Evolutionary conservation across 768 basidiomycete genomes (phyloP), one percentile per base, ranked within the genome.

Genomic region (Leccinum uliginosum): DNA sequence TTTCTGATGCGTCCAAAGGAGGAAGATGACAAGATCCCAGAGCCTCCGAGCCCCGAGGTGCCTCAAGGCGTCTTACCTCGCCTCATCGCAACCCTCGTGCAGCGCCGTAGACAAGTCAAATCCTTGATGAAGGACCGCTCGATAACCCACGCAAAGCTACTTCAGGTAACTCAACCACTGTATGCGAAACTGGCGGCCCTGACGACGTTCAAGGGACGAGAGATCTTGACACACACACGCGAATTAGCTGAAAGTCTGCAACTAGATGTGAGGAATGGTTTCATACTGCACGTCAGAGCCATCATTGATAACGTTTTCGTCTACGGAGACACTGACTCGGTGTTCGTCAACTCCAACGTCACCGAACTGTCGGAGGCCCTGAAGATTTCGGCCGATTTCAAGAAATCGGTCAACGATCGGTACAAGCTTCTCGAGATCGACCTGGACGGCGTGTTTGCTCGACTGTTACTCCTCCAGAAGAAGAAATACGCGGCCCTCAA

Each of bases 401-500:
- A 98, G 76, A 93, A 93, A 69, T 87, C 87, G 6, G 95, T 99
- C 66, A 99, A 99, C 66, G 93, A 98, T 56, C 84, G 90, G 19
- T 99, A 99, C 76, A 91, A 83, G 68, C 81, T 98, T 23, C 86
- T 99, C 47, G 97, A 99, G 70, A 99, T 99, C 59, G 97, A 99
- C 68, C 80, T 98, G 15, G 97, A 99, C 65, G 85, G 89, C 3
- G 82, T 98, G 34, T 99, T 99, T 77, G 85, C 96, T 66, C 84
- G 97, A 0, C 78, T 99, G 43, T 74, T 99, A 2, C 81, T 99
- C 11, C 75, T 99, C 53, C 96, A 98, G 67, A 99, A 99, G 82
- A 99, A 99, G 79, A 98, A 99, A 73, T 99, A 99, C 63, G 97
- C 97, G 0, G 97, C 97, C 0, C 78, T 98, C 70, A 98, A 97